Percentiles rank a stretch among this genome's conserved stretches.
Evolutionary conservation across 345 rosid species (phyloP).

Genomic region (Camelina laxa): DNA sequence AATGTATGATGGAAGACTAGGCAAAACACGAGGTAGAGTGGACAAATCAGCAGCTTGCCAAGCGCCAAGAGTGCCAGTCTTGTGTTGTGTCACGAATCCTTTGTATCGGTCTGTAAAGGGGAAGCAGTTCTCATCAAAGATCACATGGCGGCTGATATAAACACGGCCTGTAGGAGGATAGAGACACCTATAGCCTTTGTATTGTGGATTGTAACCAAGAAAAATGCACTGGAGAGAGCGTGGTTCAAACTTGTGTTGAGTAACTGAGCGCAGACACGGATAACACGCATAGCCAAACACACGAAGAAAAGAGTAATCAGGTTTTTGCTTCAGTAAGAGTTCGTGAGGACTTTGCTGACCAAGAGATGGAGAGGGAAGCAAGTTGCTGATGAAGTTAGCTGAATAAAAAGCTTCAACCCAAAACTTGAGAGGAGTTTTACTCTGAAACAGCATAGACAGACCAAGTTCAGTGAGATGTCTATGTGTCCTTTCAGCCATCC

Average conservation of each 20-base stretch:
- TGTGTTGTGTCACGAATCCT: not conserved
- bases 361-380: not conserved
- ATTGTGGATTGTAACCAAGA: not conserved
- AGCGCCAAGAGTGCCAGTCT: not conserved
- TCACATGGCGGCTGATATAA: not conserved
- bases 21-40: accelerated
- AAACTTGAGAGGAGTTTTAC: not conserved
- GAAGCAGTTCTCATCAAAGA: not conserved
- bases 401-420: not conserved
- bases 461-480: not conserved
- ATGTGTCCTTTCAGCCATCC: not conserved
- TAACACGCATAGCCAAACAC: not conserved
- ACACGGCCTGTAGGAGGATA: not conserved
- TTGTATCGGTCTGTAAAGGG: not conserved
- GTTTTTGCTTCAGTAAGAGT: not conserved
- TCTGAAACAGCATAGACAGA: not conserved
- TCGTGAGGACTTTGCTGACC: not conserved
- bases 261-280: not conserved
- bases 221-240: not conserved
- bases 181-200: not conserved
- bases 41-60: not conserved
- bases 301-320: not conserved
- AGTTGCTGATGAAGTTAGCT: not conserved
- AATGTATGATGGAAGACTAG: too few species aligned
- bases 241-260: not conserved